Base-by-base conservation (phyloP, 148 eudicot genomes). In the Silene uniflora region DNA sequence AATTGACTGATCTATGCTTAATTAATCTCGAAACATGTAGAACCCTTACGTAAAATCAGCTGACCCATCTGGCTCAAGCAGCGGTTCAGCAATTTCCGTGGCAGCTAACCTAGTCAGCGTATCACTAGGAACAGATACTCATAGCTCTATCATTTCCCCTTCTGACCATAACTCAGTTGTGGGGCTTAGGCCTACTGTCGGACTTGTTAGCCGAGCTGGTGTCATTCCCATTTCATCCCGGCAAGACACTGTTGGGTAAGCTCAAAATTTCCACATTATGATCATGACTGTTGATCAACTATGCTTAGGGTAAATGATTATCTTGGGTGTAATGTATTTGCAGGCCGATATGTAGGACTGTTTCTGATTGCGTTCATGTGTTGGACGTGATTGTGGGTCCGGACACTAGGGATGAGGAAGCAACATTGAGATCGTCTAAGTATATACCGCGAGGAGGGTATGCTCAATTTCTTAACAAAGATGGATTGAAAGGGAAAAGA, bases 271-370 rank as follows among this genome's bases (percentile, higher is more conserved):
- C 59, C 29, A 13, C 19, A 68, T 11, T 42, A 32, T 39, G 9
- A 39, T 39, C 9, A 39, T 5, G 44, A 9, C 0, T 39, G 10
- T 6, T 39, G 44, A 6, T 49, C 55, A 3, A 49, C 55, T 10
- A 3, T 10, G 55, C 55, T 49, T 49, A 49, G 21, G n/a, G 46
- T 29, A 25, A 25, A 64, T 64, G 42, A 12, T 64, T 62, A 7
- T 25, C 9, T 78, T n/a, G 61, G 14, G 68, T 3, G 47, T 23
- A 13, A 6, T 69, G 8, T 62, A 54, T 63, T 42, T 76, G 68
- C 84, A 91, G 97, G 84, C 93, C 97, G 0, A 91, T 91, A 60
- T 85, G 91, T 70, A 81, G 93, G 81, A 91, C 91, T 0, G 93
- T 89, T 55, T 76, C 90, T 21, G 97, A 91, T 78, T 90, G 93